phyloP scores from a whole-genome alignment of 2,329 filamentous ascomycete species.

The Lachnellula hyalina region DNA sequence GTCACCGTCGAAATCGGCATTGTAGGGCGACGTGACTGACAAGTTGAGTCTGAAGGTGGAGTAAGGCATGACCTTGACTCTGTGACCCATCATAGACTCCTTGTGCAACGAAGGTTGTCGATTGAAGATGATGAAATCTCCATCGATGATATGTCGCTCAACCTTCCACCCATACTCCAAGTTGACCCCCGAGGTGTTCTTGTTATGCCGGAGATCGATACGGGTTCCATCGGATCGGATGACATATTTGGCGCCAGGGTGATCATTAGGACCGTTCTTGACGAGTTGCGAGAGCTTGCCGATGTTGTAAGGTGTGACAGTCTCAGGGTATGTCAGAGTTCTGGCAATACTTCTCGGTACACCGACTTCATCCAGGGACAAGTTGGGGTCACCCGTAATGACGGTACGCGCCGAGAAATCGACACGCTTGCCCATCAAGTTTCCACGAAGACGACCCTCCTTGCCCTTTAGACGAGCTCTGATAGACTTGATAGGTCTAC shows the following conservation, averaged over 20 bases:
- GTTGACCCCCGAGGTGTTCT: slow-evolving; percentile 66
- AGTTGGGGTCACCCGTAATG: slow-evolving; percentile 93
- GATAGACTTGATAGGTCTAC: slow-evolving; percentile 93
- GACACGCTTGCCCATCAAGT: slow-evolving; percentile 95
- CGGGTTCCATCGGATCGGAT: slow-evolving; percentile 64
- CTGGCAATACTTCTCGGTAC: slow-evolving; percentile 92
- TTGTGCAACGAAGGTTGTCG: slow-evolving; percentile 97
- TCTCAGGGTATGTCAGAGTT: slow-evolving; percentile 92
- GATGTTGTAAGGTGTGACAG: slow-evolving; percentile 79
- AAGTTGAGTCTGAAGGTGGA: slow-evolving; percentile 95
- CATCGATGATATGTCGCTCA: slow-evolving; percentile 90
- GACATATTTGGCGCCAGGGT: slow-evolving; percentile 84
- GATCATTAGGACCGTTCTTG: slow-evolving; percentile 67
- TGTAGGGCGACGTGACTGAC: slow-evolving; percentile 97
- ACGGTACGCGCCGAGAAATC: slow-evolving; percentile 97
- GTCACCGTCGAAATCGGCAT: slow-evolving; percentile 97
- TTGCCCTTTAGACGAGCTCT: slow-evolving; percentile 92
- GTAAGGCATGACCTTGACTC: slow-evolving; percentile 89
- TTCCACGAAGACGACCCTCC: slow-evolving; percentile 93
- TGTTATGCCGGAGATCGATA: slow-evolving; percentile 91
- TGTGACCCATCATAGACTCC: slow-evolving; percentile 95
- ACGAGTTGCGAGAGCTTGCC: slow-evolving; percentile 73
- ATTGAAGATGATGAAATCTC: slow-evolving; percentile 95
- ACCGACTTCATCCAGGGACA: slow-evolving; percentile 89
- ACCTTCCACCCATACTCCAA: slow-evolving; percentile 70